phyloP scores from a whole-genome alignment of 441 rosid genomes.

The Dalechampia spathulata region DNA sequence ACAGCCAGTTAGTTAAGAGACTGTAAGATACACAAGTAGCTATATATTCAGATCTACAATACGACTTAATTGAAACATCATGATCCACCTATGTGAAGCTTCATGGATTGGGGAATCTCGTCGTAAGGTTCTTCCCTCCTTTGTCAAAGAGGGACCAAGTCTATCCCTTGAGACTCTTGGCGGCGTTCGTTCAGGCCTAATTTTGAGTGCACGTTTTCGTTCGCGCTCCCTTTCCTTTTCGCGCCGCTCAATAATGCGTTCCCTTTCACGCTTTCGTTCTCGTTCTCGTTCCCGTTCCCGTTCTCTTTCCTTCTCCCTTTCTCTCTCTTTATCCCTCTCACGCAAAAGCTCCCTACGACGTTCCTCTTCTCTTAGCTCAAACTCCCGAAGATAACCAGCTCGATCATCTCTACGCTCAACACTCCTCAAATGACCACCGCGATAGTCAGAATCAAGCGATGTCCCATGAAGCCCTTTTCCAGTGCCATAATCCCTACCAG shows the following conservation, averaged over 20 bases:
- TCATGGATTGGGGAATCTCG: conserved; percentile 77
- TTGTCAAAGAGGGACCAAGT: conserved; percentile 63
- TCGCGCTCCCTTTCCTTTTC: conserved; percentile 82
- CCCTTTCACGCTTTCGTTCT: conserved; percentile 49
- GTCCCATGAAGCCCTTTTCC: conserved; percentile 81
- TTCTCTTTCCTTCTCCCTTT: conserved; percentile 68
- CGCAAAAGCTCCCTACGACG: conserved; percentile 73
- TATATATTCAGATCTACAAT: conserved; percentile 59
- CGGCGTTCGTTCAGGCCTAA: conserved; percentile 68
- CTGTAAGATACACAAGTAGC: conserved; percentile 53
- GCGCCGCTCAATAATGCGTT: conserved; percentile 56
- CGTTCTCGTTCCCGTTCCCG: conserved; percentile 56
- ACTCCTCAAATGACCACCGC: conserved; percentile 48
- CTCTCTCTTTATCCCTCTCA: conserved; percentile 86
- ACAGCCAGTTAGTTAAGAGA: conserved; percentile 68
- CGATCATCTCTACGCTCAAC: conserved; percentile 86
- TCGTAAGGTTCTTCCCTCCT: conserved; percentile 50
- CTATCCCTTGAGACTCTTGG: conserved; percentile 60
- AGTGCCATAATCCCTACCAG: conserved; percentile 90
- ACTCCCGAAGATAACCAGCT: conserved; percentile 91
- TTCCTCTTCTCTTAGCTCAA: conserved; percentile 95
- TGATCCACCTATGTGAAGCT: conserved; percentile 88
- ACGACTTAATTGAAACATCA: conserved; percentile 63
- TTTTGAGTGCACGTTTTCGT: conserved; percentile 61
- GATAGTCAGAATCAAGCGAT: conserved; percentile 68